These are phyloP conservation scores for Avena atlantica DNA, from an alignment of 176 grass and related monocot genomes.

Conservation along the genomic window DNA sequence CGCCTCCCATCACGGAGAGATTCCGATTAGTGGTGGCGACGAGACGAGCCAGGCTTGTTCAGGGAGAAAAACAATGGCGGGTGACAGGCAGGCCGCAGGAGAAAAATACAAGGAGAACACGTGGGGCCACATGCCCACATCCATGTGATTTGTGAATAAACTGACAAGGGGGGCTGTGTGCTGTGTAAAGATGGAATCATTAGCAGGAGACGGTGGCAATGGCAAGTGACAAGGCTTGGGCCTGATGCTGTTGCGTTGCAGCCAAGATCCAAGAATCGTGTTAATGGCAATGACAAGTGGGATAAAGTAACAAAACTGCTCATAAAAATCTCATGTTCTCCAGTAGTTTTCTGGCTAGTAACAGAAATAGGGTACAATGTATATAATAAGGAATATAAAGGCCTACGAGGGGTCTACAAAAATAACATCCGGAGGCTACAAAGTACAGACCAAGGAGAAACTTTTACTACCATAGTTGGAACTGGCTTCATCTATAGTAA, in stretches of 20 bases:
- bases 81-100: background rate
- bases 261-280: background rate
- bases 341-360: background rate
- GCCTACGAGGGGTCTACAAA: constrained; percentile 23
- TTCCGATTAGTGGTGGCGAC: background rate
- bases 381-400: background rate
- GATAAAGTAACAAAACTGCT: background rate
- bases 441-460: constrained; percentile 21
- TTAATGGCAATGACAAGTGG: background rate
- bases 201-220: background rate
- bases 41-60: background rate
- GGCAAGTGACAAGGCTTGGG: background rate
- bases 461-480: constrained; percentile 33
- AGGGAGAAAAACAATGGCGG: background rate
- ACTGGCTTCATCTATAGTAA: background rate
- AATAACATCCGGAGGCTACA: constrained; percentile 15
- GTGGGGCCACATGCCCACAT: background rate
- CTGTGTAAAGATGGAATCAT: constrained; percentile 10
- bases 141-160: background rate
- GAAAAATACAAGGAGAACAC: background rate
- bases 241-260: background rate
- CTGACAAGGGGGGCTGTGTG: background rate
- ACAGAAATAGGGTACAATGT: background rate
- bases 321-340: constrained; percentile 12
- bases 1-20: background rate